Base-by-base conservation (phyloP, 1,284 basidiomycete species). In the Phylloporus gajari region DNA sequence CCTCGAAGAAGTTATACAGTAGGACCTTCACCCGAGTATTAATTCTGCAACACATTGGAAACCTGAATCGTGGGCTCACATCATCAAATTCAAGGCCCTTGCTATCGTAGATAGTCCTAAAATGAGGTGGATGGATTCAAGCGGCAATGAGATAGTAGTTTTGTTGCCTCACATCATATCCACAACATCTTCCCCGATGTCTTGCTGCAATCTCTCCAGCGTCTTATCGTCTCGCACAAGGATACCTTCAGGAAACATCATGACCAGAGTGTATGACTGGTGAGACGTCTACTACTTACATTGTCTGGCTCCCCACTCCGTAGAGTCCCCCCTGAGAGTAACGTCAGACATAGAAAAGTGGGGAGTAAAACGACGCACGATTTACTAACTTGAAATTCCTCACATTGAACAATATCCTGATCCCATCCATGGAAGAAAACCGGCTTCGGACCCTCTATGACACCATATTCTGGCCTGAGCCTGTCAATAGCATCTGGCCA, bases 81-180 rank as follows among this genome's bases (percentile, higher is more conserved):
- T 93, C 92, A 74, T 93, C 87, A 76, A 93, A 93, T 76, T 93
- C 93, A 1, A 93, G 82, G 1, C 93, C 93, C 78, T 94, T 94
- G 84, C 89, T 90, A 66, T 94, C 91, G 72, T 92, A 92, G 1
- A 93, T 78, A 0, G 93, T 94, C 84, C 92, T 93, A 68, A 11
- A 58, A 58, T 2, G 38, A 38, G 59, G 40, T 46, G 65, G 21
- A 40, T 67, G 48, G 70, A 13, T 62, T 68, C 19, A 53, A 0
- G 19, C 11, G n/a, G n/a, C n/a, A n/a, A n/a, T n/a, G n/a, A n/a
- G n/a, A n/a, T n/a, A n/a, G n/a, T n/a, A n/a, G n/a, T n/a, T n/a
- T 58, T 46, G 13, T 38, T 53, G 12, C 40, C 89, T 72, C 71
- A 92, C 92, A 93, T 84, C 59, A 93, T 88, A 4, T 91, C 69